Evolutionary conservation across 2,329 filamentous ascomycete genomes (phyloP).

Genomic region (Macrophomina phaseolina): DNA sequence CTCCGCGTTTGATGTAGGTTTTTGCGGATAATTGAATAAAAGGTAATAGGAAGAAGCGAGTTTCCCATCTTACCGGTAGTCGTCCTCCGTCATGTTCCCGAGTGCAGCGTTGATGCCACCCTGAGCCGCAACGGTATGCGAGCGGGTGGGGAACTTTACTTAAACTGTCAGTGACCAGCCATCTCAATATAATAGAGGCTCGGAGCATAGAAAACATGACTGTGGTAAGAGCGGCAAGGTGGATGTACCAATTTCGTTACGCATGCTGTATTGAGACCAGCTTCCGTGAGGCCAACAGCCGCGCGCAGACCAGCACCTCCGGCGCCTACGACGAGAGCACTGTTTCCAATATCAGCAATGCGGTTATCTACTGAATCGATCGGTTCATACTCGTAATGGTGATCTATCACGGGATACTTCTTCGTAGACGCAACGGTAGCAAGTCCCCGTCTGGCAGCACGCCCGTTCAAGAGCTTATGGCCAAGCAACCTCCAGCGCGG

Average conservation of each 20-base stretch:
- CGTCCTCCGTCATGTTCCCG: constrained; percentile 62
- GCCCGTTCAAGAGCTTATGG: not conserved
- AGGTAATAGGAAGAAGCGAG: no score
- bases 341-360: not conserved
- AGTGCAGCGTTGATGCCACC: constrained; percentile 67
- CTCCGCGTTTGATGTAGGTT: no score
- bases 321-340: constrained; percentile 56
- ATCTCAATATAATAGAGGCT: not conserved
- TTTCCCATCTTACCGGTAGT: constrained; percentile 54
- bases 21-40: no score
- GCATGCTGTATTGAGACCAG: constrained; percentile 69
- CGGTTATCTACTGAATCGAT: not conserved
- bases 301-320: constrained; percentile 68
- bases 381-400: constrained; percentile 42
- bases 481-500: not conserved
- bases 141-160: constrained; percentile 62
- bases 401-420: constrained; percentile 36
- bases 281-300: constrained; percentile 68
- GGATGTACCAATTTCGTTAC: constrained; percentile 59
- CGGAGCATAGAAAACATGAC: no score
- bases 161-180: not conserved
- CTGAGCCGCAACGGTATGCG: constrained; percentile 70
- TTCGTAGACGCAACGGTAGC: not conserved
- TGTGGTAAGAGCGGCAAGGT: not conserved
- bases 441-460: not conserved